Conservation (phyloP, 768 basidiomycete species). For the Leucocoprinus leucothites region DNA sequence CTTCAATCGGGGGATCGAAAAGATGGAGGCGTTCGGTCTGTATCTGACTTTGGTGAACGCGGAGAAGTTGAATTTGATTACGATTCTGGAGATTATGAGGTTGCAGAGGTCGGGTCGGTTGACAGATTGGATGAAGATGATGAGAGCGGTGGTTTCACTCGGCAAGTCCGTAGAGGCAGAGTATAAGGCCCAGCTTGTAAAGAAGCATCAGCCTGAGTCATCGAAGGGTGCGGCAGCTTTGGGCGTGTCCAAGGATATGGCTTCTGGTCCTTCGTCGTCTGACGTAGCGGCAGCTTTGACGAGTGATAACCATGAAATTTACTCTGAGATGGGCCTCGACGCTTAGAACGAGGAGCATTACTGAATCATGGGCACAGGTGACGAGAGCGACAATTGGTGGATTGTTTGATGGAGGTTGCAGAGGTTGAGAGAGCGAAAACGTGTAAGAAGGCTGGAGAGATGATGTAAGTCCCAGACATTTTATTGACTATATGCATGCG, state of each 20-base stretch:
- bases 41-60: slow-evolving; percentile 75
- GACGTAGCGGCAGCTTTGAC: too few species aligned
- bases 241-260: background rate
- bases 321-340: slow-evolving; percentile 50
- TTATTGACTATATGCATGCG: background rate
- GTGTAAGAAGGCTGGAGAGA: slow-evolving; percentile 57
- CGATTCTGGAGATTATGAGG: slow-evolving; percentile 87
- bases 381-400: slow-evolving; percentile 78
- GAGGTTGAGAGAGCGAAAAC: slow-evolving; percentile 60
- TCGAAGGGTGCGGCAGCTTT: slow-evolving; percentile 14
- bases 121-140: slow-evolving; percentile 85
- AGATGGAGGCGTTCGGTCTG: slow-evolving; percentile 43
- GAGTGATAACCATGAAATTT: slow-evolving; percentile 40
- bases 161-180: slow-evolving; percentile 88
- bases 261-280: background rate
- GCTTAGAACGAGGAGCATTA: too few species aligned
- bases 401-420: slow-evolving; percentile 82
- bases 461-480: slow-evolving; percentile 44
- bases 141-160: slow-evolving; percentile 74
- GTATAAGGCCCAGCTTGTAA: slow-evolving; percentile 82
- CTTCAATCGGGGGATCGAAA: background rate
- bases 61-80: slow-evolving; percentile 81
- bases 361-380: slow-evolving; percentile 83
- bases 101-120: slow-evolving; percentile 74
- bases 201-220: slow-evolving; percentile 59